Evolutionary conservation across 2,329 filamentous ascomycete species (phyloP), one percentile per base, ranked within the genome.

Genomic region (Seiridium unicorne): DNA sequence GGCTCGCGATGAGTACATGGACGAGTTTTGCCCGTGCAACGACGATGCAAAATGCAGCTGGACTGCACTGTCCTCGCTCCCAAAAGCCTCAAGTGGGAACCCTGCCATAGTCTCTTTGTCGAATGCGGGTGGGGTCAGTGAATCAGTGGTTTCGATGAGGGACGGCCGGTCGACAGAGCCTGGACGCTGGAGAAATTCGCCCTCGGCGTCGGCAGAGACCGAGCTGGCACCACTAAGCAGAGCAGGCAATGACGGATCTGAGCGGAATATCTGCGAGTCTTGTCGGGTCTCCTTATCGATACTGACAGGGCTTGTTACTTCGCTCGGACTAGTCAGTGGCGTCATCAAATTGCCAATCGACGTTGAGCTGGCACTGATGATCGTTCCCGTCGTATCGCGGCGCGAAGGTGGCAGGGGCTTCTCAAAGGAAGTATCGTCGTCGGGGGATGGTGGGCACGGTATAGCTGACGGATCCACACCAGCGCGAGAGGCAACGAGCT

Each of bases 141-240:
- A 83, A 62, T 86, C 83, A 2, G 79, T 79, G 26, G 82, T 80
- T 57, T 84, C 79, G 34, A 85, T 74, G 1, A 82, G 70, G 9
- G 80, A 75, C 2, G 77, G 72, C 18, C 76, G 75, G 3, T 74
- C 75, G 5, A 83, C 74, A 5, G 78, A 73, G 4, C 79, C 81
- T 8, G 82, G 83, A 31, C 74, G 77, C 58, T 80, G 74, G 3
- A 87, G 74, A 44, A 87, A 84, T 54, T 89, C 86, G 1, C 81
- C 84, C 63, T 89, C 86, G 31, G 82, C 76, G 64, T 88, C 86
- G 1, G 83, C 84, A 11, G 85, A 89, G 8, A 88, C 80, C 2
- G 86, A 89, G 67, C 85, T 88, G 7, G 85, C 84, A 9, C 86
- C 84, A 60, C 86, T 89, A 9, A 89, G 76, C 6, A 89, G 74